phyloP scores from a whole-genome alignment of 2,329 filamentous ascomycete species.

The Shiraia sp. region DNA sequence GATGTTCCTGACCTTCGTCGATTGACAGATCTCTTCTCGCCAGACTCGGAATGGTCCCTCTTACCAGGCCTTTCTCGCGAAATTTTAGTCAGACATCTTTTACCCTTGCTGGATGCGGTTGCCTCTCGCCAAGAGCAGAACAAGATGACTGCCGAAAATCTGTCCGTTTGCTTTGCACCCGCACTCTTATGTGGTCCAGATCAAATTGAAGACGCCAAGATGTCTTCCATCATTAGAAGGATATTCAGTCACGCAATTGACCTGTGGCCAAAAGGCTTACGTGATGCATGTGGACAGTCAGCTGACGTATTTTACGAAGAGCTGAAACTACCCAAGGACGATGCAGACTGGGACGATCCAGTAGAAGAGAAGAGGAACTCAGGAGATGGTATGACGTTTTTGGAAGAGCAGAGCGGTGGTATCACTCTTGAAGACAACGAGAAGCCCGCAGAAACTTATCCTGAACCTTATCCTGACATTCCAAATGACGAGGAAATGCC shows the following conservation, averaged over 20 bases:
- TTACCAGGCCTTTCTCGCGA: slow-evolving; percentile 52
- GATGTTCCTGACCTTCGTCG: slow-evolving; percentile 47
- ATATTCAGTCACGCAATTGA: slow-evolving; percentile 55
- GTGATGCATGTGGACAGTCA: slow-evolving; percentile 48
- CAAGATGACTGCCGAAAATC: slow-evolving; percentile 59
- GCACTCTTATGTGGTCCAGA: slow-evolving; percentile 57
- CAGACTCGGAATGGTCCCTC: slow-evolving; percentile 51
- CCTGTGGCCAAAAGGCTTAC: slow-evolving; percentile 50
- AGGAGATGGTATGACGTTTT: slow-evolving; percentile 25
- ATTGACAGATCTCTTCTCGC: slow-evolving; percentile 52
- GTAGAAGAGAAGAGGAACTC: slow-evolving; percentile 37
- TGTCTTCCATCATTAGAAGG: slow-evolving; percentile 55
- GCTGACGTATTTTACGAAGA: slow-evolving; percentile 44
- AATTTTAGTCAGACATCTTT: slow-evolving; percentile 55
- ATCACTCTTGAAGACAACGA: slow-evolving; percentile 52
- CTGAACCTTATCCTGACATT: slow-evolving; percentile 15
- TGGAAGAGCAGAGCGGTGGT: slow-evolving; percentile 46
- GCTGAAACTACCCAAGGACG: slow-evolving; percentile 45
- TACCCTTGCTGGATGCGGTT: slow-evolving; percentile 56
- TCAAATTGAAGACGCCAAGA: slow-evolving; percentile 59
- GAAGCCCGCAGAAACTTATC: slow-evolving; percentile 16
- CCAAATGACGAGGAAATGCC: slow-evolving; percentile 16
- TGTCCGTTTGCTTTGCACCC: slow-evolving; percentile 60
- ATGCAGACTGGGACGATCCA: slow-evolving; percentile 55
- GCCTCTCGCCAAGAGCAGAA: slow-evolving; percentile 53